Conservation (phyloP, 495 filamentous ascomycete genomes). For the Aspergillus ellipticus region DNA sequence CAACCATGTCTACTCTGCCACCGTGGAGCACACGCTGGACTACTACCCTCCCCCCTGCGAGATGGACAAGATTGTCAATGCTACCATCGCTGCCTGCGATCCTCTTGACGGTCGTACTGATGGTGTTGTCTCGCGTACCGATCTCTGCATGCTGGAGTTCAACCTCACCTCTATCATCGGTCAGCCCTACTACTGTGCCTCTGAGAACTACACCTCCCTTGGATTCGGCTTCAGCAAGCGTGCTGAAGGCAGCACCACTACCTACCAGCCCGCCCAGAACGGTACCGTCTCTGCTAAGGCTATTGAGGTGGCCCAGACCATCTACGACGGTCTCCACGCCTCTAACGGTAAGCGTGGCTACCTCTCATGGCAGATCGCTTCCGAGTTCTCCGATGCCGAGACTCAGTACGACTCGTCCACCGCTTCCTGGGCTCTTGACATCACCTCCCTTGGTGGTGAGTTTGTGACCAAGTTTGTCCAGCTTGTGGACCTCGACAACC, state of each 20-base stretch:
- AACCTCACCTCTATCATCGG: slow-evolving; percentile 44
- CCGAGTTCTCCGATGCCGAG: slow-evolving; percentile 26
- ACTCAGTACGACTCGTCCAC: slow-evolving; percentile 21
- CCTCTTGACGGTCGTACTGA: slow-evolving; percentile 49
- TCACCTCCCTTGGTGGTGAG: slow-evolving; percentile 24
- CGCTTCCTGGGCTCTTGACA: slow-evolving; percentile 18
- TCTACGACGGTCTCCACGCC: slow-evolving; percentile 32
- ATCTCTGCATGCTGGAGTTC: slow-evolving; percentile 48
- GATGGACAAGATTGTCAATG: slow-evolving; percentile 46
- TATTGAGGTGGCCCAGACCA: slow-evolving; percentile 28
- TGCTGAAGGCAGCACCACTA: slow-evolving; percentile 25
- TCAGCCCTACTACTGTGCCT: slow-evolving; percentile 47
- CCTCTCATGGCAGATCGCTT: slow-evolving; percentile 30
- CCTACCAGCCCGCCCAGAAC: slow-evolving; percentile 30
- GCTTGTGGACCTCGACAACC: slow-evolving; percentile 24
- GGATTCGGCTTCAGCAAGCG: slow-evolving; percentile 38
- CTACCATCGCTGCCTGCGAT: slow-evolving; percentile 50
- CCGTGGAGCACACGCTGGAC: slow-evolving; percentile 42
- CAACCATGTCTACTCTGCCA: slow-evolving; percentile 41
- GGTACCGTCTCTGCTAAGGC: slow-evolving; percentile 28
- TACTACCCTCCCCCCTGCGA: slow-evolving; percentile 53
- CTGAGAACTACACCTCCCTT: slow-evolving; percentile 28
- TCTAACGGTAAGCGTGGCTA: slow-evolving; percentile 29
- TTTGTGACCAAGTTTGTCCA: slow-evolving; percentile 25
- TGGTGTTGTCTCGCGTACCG: slow-evolving; percentile 49